Conservation (phyloP, 2,329 filamentous ascomycete species). For the Thyridium curvatum region DNA sequence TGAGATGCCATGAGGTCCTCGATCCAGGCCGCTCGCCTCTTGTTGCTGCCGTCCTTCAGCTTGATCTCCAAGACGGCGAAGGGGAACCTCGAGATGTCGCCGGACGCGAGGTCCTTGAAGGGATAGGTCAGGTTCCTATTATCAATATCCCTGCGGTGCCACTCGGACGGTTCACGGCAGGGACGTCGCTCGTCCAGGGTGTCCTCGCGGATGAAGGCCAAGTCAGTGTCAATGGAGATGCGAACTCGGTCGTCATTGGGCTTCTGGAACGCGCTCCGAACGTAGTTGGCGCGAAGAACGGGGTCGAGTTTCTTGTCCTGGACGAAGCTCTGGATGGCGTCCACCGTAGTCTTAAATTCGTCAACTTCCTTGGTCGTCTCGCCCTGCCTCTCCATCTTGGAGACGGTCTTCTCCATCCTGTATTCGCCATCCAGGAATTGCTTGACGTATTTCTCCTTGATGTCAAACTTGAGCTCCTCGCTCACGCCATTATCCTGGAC, state of each 20-base stretch:
- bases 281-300: constrained; percentile 85
- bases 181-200: constrained; percentile 76
- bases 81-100: constrained; percentile 85
- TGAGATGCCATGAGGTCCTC: constrained; percentile 89
- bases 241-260: constrained; percentile 85
- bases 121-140: constrained; percentile 76
- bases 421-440: constrained; percentile 82
- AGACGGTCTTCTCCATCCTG: constrained; percentile 82
- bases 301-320: constrained; percentile 73
- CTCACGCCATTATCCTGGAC: constrained; percentile 70
- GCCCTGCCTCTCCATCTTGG: constrained; percentile 78
- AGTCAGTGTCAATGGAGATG: constrained; percentile 86
- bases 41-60: constrained; percentile 52
- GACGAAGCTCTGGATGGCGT: constrained; percentile 75
- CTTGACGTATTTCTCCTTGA: constrained; percentile 93
- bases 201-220: constrained; percentile 78
- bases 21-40: constrained; percentile 75
- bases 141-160: constrained; percentile 91
- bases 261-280: constrained; percentile 92
- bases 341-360: constrained; percentile 63
- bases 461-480: constrained; percentile 71
- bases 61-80: constrained; percentile 92
- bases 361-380: constrained; percentile 60
- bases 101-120: constrained; percentile 80
- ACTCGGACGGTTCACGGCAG: constrained; percentile 79